These are phyloP conservation scores for Paramecium pentaurelia DNA, from an alignment of 73 alveolate genomes.

Conservation along the genomic window DNA sequence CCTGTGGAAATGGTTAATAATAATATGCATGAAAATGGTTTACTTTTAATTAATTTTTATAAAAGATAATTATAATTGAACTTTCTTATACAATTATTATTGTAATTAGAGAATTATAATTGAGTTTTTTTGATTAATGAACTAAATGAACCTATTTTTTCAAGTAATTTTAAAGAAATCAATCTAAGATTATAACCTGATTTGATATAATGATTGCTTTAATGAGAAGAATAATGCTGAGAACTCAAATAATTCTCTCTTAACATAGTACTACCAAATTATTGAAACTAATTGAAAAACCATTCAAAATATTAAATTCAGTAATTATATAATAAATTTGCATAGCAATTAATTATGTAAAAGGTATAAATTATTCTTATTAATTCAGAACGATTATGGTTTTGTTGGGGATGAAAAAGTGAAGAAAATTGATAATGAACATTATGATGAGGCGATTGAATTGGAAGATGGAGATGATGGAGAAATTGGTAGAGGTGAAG, in stretches of 20 bases:
- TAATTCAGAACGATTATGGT: not conserved
- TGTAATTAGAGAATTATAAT: not conserved
- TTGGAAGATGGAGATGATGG: constrained; percentile 47
- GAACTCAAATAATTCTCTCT: not conserved
- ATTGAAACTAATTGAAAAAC: not conserved
- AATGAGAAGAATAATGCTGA: not conserved
- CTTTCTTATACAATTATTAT: too few relatives aligned
- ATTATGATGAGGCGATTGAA: constrained; percentile 59
- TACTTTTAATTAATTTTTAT: too few relatives aligned
- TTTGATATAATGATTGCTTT: not conserved
- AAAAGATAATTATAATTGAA: too few relatives aligned
- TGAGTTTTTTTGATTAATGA: not conserved
- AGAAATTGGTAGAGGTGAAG: constrained; percentile 49
- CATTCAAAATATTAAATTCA: not conserved
- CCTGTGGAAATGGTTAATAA: too few relatives aligned
- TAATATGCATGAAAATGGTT: too few relatives aligned
- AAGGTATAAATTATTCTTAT: not conserved
- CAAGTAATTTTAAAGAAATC: not conserved
- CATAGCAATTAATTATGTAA: not conserved
- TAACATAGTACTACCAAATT: not conserved
- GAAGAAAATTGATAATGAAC: constrained; percentile 55
- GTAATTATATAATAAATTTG: not conserved
- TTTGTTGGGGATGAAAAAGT: constrained; percentile 46
- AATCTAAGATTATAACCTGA: not conserved
- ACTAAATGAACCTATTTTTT: not conserved